These are phyloP conservation scores for Plectosphaerella sp. DNA, from an alignment of 2,329 filamentous ascomycete genomes.

Conservation along the genomic window DNA sequence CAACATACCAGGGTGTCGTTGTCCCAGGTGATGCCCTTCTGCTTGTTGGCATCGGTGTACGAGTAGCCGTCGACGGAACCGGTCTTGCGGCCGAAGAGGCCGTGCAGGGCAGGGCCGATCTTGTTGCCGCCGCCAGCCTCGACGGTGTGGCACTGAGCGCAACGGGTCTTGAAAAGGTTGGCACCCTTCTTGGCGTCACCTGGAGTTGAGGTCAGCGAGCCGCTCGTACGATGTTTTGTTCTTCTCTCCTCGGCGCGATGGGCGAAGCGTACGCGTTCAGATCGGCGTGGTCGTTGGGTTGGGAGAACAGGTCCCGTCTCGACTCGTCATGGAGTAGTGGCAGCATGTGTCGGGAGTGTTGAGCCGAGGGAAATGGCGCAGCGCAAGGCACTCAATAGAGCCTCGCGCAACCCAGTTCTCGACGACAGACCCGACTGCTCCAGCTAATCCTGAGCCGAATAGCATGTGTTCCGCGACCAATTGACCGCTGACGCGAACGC, in stretches of 20 bases:
- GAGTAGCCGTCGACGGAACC: constrained; percentile 88
- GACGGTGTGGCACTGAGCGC: constrained; percentile 97
- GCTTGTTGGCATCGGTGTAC: constrained; percentile 99
- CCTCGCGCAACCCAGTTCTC: no score
- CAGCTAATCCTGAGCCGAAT: neutral
- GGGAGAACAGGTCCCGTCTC: no score
- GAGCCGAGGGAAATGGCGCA: neutral
- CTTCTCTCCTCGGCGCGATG: no score
- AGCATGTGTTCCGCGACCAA: neutral
- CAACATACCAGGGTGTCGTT: constrained; percentile 72
- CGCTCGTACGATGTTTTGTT: no score
- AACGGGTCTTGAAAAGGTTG: constrained; percentile 98
- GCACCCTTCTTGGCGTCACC: constrained; percentile 96
- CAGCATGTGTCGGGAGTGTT: neutral
- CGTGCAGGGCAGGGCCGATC: constrained; percentile 94
- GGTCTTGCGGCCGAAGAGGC: constrained; percentile 94
- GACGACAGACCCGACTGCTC: neutral
- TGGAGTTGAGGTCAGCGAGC: constrained; percentile 27
- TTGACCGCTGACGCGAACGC: neutral
- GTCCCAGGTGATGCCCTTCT: constrained; percentile 86
- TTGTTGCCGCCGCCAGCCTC: constrained; percentile 91
- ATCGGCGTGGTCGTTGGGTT: no score
- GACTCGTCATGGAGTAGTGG: no score
- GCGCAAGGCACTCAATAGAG: constrained; percentile 2
- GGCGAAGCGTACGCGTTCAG: no score